Base-by-base conservation (phyloP, 306 rosid species). In the Begonia loranthoides region DNA sequence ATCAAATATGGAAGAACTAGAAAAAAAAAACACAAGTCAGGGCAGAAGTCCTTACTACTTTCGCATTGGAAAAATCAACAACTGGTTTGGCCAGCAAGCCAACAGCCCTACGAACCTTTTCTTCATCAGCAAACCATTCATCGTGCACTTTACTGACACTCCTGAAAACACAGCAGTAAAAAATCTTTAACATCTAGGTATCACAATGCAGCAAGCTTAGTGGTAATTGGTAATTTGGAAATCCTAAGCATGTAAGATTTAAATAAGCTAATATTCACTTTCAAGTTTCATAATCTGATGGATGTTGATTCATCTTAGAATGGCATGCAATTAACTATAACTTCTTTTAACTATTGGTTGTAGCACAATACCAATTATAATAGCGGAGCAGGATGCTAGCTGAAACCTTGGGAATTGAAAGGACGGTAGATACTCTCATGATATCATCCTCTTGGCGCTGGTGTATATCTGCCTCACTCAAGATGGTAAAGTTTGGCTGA, bases 101-200 rank as follows among this genome's bases (percentile, higher is more conserved):
- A 50, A 80, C 80, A n/a, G 70, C 57, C 60, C 51, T 64, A 28
- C 87, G 73, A 54, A 80, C 83, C 59, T 68, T 76, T 57, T 73
- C 80, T 73, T 80, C 87, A 46, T 80, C 71, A 38, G 76, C 87
- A 62, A 80, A 80, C 83, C 87, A 80, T 74, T 76, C 83, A 59
- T 80, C 87, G 17, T 76, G 83, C 48, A 80, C 75, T 70, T 76
- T 76, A 68, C 87, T 69, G 47, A 76, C 78, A 56, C 76, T 80
- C 87, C 87, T 80, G 67, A 49, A 21, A 24, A 12, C 24, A 47
- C 36, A 49, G 40, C 33, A 47, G 14, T 36, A 45, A 13, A 57
- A 33, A 17, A 36, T 57, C 22, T 28, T 28, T 28, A 28, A 6
- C 34, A 28, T 28, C 34, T 28, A 28, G 34, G 5, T 5, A 28